Evolutionary conservation across 2,329 filamentous ascomycete species (phyloP).

Genomic region (Fusarium papillatum): DNA sequence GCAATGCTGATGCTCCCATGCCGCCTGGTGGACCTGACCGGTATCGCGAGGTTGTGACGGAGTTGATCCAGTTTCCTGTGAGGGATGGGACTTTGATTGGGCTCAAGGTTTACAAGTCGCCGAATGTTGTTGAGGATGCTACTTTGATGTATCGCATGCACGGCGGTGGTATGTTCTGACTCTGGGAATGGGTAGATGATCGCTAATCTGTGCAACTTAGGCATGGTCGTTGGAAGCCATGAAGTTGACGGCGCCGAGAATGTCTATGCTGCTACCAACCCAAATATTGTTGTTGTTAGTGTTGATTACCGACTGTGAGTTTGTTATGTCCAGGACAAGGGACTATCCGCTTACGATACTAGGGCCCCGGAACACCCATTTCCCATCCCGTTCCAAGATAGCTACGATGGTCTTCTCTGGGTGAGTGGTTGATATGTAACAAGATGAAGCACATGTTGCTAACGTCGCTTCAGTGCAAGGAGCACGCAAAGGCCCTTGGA

Average conservation of each 20-base stretch:
- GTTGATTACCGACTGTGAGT: slow-evolving; percentile 38
- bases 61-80: slow-evolving; percentile 27
- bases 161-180: slow-evolving; percentile 32
- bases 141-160: slow-evolving; percentile 43
- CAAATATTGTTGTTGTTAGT: slow-evolving; percentile 39
- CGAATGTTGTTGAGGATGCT: slow-evolving; percentile 13
- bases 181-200: not conserved
- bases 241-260: slow-evolving; percentile 42
- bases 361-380: slow-evolving; percentile 42
- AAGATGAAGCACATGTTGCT: no score
- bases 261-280: slow-evolving; percentile 29
- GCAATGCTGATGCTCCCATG: slow-evolving; percentile 34
- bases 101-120: slow-evolving; percentile 37
- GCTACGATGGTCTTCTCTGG: slow-evolving; percentile 41
- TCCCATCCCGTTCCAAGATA: slow-evolving; percentile 35
- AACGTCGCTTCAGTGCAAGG: slow-evolving; percentile 29
- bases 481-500: slow-evolving; percentile 26
- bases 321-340: no score
- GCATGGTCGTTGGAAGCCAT: slow-evolving; percentile 40
- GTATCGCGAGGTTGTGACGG: slow-evolving; percentile 18
- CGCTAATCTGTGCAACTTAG: not conserved
- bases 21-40: slow-evolving; percentile 34
- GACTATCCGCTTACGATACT: not conserved
- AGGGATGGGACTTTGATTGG: slow-evolving; percentile 34
- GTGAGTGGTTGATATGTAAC: slow-evolving; percentile 20